Percentiles rank a stretch among this genome's conserved stretches.
These are phyloP conservation scores for Spathaspora arborariae DNA, from an alignment of 805 yeast genomes.

Conservation along the genomic window DNA sequence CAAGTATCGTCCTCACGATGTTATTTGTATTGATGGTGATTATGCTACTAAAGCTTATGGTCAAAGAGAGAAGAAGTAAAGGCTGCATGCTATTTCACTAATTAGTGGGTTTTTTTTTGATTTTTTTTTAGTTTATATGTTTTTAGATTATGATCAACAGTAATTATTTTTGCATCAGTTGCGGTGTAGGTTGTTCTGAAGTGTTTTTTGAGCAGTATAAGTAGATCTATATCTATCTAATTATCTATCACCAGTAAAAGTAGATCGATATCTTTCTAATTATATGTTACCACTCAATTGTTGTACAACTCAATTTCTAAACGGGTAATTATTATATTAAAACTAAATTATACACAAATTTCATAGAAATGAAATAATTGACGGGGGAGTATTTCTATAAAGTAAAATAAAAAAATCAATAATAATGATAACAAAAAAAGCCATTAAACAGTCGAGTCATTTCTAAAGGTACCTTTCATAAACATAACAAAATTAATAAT, in stretches of 20 bases:
- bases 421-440: too few relatives aligned
- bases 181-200: too few relatives aligned
- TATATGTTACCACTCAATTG: too few relatives aligned
- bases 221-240: too few relatives aligned
- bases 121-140: background rate
- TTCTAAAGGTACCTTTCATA: conserved; percentile 1
- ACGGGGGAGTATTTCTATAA: background rate
- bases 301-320: too few relatives aligned
- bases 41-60: conserved; percentile 78
- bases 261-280: too few relatives aligned
- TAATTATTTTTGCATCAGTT: background rate
- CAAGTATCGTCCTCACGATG: conserved; percentile 71
- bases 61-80: conserved; percentile 18
- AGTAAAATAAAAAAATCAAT: background rate
- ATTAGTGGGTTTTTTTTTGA: background rate
- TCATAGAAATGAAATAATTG: background rate
- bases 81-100: background rate
- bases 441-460: conserved; percentile 1
- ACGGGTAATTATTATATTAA: background rate
- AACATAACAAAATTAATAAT: background rate
- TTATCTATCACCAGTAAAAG: too few relatives aligned
- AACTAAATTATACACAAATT: background rate
- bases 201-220: too few relatives aligned
- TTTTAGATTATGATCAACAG: background rate
- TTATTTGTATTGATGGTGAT: conserved; percentile 67